Conservation (phyloP, 371 early-diverging fungal genomes). For the Actinomortierella ambigua region DNA sequence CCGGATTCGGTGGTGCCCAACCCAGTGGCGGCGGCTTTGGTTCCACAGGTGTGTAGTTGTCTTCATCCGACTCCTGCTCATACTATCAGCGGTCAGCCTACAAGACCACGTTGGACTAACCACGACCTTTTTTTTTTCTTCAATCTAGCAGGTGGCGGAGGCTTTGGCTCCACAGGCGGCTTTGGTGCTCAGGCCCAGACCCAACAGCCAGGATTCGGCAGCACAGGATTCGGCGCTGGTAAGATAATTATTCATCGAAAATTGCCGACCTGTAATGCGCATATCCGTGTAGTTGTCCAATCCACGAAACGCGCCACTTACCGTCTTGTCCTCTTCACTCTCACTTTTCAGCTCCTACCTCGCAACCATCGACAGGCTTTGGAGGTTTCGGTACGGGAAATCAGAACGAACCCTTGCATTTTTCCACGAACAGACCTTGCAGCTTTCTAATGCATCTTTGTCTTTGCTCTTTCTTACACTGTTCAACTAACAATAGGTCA, state of each 20-base stretch:
- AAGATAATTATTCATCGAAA: background rate
- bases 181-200: slow-evolving; percentile 36
- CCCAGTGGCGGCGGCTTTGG: slow-evolving; percentile 20
- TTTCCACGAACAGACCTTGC: slow-evolving; percentile 7
- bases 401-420: background rate
- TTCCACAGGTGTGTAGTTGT: slow-evolving; percentile 23
- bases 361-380: too few relatives aligned
- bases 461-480: background rate
- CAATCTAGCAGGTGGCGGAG: slow-evolving; percentile 23
- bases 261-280: background rate
- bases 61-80: background rate
- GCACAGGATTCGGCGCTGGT: slow-evolving; percentile 41
- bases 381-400: too few relatives aligned
- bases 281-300: too few relatives aligned
- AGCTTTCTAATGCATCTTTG: background rate
- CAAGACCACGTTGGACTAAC: background rate
- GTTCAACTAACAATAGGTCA: slow-evolving; percentile 11
- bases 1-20: slow-evolving; percentile 37
- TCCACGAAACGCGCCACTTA: too few relatives aligned
- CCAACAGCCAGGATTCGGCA: slow-evolving; percentile 1
- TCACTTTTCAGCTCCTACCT: background rate
- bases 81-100: background rate
- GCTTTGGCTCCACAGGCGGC: slow-evolving; percentile 21
- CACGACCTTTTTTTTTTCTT: slow-evolving; percentile 5
- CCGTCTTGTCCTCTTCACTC: background rate